Base-by-base conservation (phyloP, 129 eudicot species). In the Cynara cardunculus region DNA sequence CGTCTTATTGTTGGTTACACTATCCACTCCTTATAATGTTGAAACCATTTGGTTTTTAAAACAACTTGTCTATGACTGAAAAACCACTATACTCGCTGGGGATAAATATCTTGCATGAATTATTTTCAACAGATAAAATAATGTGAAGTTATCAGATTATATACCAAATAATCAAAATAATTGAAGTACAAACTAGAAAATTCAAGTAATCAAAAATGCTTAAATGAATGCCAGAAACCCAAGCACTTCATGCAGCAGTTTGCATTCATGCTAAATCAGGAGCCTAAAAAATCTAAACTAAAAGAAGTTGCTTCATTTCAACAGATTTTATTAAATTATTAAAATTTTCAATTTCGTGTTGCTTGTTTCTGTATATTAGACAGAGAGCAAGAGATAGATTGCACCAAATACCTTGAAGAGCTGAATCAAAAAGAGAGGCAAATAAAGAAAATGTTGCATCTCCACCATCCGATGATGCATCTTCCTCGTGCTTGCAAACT, bases 391-490 rank as follows among this genome's bases (percentile, higher is more conserved):
- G 35, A 16, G 31, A 59, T 19, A 19, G 31, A 39, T 25, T 46
- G 32, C 25, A 30, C 78, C 80, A 88, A 56, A 69, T 74, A 95
- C 99, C 99, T 95, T 95, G 94, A 76, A 91, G 85, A 68, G 97
- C 89, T 77, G 97, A 92, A 88, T 95, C 97, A 56, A 92, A 86
- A 16, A 92, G 84, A 74, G 92, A 86, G 19, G 99, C 99, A 88
- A 95, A 95, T 32, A 88, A 61, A 62, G 87, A 30, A 78, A 86
- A 87, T 13, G 92, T 90, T 28, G 93, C 78, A 72, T 95, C 95
- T 64, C 85, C 91, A 69, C 77, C 74, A 72, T 95, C 97, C 7
- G 28, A 66, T 7, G 75, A 41, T 18, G 76, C 88, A 80, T 88
- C 87, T 53, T 88, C 90, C 87, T 95, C 97, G 27, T 68, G 76